Evolutionary conservation across 805 yeast species (phyloP).

Genomic region (Ogataea ramenticola): DNA sequence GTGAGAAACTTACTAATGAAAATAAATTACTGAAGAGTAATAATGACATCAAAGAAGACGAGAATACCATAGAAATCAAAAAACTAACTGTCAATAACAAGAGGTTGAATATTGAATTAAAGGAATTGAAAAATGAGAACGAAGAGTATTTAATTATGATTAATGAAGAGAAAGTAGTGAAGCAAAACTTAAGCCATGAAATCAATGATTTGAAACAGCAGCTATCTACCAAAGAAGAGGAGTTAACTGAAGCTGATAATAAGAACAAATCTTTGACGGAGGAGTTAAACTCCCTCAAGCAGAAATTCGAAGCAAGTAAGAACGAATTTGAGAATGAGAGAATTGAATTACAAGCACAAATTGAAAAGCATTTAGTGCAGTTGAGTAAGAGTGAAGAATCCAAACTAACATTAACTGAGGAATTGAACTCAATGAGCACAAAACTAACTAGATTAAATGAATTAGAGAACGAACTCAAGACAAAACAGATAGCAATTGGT

Average conservation of each 20-base stretch:
- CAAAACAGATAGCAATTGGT: constrained; percentile 74
- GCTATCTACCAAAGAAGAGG: constrained; percentile 15
- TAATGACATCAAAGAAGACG: constrained; percentile 29
- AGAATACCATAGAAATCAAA: constrained; percentile 32
- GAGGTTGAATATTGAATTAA: constrained; percentile 31
- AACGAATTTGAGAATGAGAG: constrained; percentile 17
- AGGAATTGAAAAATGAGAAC: constrained; percentile 26
- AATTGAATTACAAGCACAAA: constrained; percentile 14
- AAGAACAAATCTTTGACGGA: constrained; percentile 16
- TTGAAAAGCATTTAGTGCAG: constrained; percentile 13
- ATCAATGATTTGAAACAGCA: constrained; percentile 24
- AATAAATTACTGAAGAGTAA: constrained; percentile 32
- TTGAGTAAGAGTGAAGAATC: neutral
- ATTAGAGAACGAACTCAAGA: constrained; percentile 51
- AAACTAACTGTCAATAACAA: constrained; percentile 33
- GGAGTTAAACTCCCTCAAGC: constrained; percentile 6
- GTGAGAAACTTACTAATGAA: constrained; percentile 13
- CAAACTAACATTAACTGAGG: constrained; percentile 9
- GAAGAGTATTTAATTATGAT: constrained; percentile 29
- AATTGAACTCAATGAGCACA: constrained; percentile 5
- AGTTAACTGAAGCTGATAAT: constrained; percentile 20
- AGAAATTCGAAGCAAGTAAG: neutral
- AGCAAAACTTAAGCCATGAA: constrained; percentile 40
- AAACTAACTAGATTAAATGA: constrained; percentile 21
- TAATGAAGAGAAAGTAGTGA: constrained; percentile 34